Base-by-base conservation (phyloP, 768 basidiomycete genomes). In the Tylopilus rubrobrunneus region DNA sequence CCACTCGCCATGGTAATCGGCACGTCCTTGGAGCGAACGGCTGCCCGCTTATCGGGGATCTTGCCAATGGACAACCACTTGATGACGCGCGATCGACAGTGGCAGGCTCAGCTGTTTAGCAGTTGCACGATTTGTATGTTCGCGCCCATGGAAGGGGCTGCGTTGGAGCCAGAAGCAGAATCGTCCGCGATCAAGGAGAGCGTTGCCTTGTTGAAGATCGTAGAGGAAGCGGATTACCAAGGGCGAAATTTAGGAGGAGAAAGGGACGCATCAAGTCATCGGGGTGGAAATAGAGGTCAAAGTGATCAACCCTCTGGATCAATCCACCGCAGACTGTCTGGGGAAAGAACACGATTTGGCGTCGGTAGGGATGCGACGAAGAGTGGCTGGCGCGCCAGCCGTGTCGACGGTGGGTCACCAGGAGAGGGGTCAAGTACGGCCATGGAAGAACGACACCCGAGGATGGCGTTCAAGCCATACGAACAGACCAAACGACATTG, bases 51-150 rank as follows among this genome's bases (percentile, higher is more conserved):
- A 28, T 66, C 71, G n/a, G 64, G 73, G 0, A 72, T 81, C 27
- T 65, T 82, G 21, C 73, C 74, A 2, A 67, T 79, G 41, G 83
- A 85, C 51, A 65, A 71, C 46, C 62, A 61, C 33, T 49, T 80
- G 46, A 58, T 82, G 27, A 61, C 65, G 17, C 77, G 80, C 52
- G 66, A 67, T 33, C 60, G 79, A 49, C 78, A 78, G 56, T 87
- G 85, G 83, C 81, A 87, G 56, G 78, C 82, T 0, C 81, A 85
- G 56, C 76, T 85, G 9, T 74, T 86, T 42, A 67, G 73, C 8
- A 75, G 80, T 56, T 84, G 75, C 62, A 82, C 80, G n/a, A 83
- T 78, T 7, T 79, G 85, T 50, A 70, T 78, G 53, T 77, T 86
- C 58, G 65, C 74, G 15, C 73, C 81, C 0, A 71, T 60, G 11